Percentiles rank a stretch among this genome's conserved stretches.
These are phyloP conservation scores for Hyaloperonospora arabidopsidis DNA, from an alignment of 352 stramenopile species.

Conservation along the genomic window DNA sequence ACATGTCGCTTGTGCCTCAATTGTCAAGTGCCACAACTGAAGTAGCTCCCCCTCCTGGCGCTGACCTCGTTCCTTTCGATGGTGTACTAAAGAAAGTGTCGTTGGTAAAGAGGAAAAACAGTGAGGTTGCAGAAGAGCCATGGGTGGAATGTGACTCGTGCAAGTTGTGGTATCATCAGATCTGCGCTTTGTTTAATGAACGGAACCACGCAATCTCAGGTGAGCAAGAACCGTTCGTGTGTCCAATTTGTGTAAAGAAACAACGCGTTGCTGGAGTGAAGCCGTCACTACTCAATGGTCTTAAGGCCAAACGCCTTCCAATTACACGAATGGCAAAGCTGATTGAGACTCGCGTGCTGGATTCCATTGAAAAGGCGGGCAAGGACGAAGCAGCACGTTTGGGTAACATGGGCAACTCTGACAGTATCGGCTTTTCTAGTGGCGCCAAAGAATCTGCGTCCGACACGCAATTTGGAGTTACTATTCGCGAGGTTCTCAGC, in stretches of 20 bases:
- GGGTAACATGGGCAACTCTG: constrained; percentile 72
- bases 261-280: constrained; percentile 63
- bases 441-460: constrained; percentile 56
- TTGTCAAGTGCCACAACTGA: constrained; percentile 55
- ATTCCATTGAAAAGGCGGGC: constrained; percentile 62
- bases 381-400: constrained; percentile 75
- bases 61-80: constrained; percentile 34
- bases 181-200: constrained; percentile 99
- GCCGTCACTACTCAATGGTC: constrained; percentile 68
- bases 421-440: constrained; percentile 73
- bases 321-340: constrained; percentile 81
- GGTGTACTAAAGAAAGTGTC: constrained; percentile 89
- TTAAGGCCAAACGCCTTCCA: constrained; percentile 70
- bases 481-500: constrained; percentile 79
- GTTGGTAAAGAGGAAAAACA: constrained; percentile 97
- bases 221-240: constrained; percentile 83
- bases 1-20: constrained; percentile 80
- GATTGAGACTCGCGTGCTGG: constrained; percentile 74
- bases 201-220: constrained; percentile 92
- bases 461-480: constrained; percentile 78
- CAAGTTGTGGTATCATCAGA: constrained; percentile 98
- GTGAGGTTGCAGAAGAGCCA: constrained; percentile 93
- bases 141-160: constrained; percentile 99
- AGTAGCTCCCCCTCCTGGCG: constrained; percentile 23
- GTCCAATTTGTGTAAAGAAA: constrained; percentile 82